A percentile compares a stretch with the other conserved stretches of the same genome.
Conservation (phyloP, 164 flowering plant species). For the Akebia trifoliata region DNA sequence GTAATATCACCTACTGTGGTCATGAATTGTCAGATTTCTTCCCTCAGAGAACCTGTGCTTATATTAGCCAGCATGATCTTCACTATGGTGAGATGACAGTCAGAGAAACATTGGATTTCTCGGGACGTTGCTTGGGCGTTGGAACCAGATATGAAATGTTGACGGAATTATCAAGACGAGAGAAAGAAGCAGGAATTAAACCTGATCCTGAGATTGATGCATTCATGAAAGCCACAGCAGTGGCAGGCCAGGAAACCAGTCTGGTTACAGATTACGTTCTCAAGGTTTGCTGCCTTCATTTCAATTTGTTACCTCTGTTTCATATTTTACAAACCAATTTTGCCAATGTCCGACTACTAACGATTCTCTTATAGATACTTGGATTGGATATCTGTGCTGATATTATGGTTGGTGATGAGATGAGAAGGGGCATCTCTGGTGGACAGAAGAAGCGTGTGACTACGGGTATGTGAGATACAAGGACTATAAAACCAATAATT, state of each 20-base stretch:
- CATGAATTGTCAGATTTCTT: conserved; percentile 42
- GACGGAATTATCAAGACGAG: conserved; percentile 40
- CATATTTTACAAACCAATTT: neutral
- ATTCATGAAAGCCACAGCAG: conserved; percentile 52
- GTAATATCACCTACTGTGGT: conserved; percentile 51
- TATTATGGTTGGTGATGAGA: conserved; percentile 49
- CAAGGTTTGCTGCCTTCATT: conserved; percentile 34
- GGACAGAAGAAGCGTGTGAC: conserved; percentile 57
- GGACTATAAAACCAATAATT: neutral
- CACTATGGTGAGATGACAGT: conserved; percentile 61
- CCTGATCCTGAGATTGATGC: conserved; percentile 76
- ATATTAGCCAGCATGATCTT: conserved; percentile 53
- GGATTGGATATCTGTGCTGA: conserved; percentile 53
- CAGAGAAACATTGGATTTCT: conserved; percentile 52
- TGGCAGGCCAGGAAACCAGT: conserved; percentile 35
- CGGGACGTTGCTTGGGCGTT: conserved; percentile 35
- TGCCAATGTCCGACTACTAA: conserved; percentile 5
- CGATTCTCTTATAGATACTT: conserved; percentile 30
- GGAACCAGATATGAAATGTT: conserved; percentile 36
- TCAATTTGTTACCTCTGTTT: neutral
- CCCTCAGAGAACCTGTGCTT: conserved; percentile 54
- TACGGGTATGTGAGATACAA: conserved; percentile 28
- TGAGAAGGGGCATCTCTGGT: conserved; percentile 65
- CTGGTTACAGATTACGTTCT: conserved; percentile 55
- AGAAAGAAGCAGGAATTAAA: conserved; percentile 40